Conservation (phyloP, 2,329 filamentous ascomycete species). For the Calonectria naviculata region DNA sequence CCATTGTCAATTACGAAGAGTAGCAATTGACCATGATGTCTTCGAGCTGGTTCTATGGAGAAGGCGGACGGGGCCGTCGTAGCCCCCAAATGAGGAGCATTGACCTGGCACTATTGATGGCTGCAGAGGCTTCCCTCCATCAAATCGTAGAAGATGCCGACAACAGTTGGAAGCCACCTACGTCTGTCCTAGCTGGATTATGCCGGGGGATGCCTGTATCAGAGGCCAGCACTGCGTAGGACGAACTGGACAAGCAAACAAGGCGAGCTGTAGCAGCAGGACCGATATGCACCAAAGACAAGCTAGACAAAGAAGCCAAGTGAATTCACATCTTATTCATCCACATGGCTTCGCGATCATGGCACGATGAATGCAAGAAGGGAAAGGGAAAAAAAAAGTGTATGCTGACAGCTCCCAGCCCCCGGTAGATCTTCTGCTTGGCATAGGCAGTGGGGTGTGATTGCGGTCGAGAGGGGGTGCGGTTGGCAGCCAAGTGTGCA, state of each 20-base stretch:
- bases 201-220: not conserved
- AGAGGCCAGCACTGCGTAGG: not conserved
- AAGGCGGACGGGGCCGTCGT: not conserved
- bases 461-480: not conserved
- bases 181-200: not conserved
- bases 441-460: not conserved
- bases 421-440: conserved; percentile 3
- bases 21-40: not conserved
- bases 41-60: conserved; percentile 7
- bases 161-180: conserved; percentile 12
- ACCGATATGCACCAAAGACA: not conserved
- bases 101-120: conserved; percentile 9
- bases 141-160: not conserved
- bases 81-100: not conserved
- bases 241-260: not conserved
- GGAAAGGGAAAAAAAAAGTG: not conserved
- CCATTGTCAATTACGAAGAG: not conserved
- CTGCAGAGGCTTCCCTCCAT: not conserved
- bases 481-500: too few species aligned
- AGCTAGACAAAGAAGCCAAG: not conserved
- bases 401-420: not conserved
- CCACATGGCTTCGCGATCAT: not conserved
- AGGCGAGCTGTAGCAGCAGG: not conserved
- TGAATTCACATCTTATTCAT: not conserved
- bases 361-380: not conserved